Base-by-base conservation (phyloP, 768 basidiomycete genomes). In the Kwoniella heveanensis region DNA sequence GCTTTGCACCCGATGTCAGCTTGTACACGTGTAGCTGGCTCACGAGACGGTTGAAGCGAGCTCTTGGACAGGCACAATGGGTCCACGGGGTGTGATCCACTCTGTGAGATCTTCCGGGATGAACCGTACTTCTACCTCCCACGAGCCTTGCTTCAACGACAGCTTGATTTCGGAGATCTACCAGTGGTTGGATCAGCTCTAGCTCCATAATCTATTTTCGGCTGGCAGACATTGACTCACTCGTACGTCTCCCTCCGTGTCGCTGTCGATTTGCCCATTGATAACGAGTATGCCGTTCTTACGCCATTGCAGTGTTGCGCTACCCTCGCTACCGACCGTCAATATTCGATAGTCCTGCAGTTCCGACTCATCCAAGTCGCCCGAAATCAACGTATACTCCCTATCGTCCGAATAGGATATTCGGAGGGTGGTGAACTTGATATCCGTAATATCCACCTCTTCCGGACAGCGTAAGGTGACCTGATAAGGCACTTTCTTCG, bases 401-500 rank as follows among this genome's bases (percentile, higher is more conserved):
- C 82, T 65, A 21, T 80, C 81, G 52, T 82, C 81, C 5, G 85
- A 84, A 71, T 92, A 88, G 46, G 85, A 79, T 6, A 96, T 82
- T 1, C 81, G 77, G 13, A 93, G 72, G 1, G 84, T 83, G 0
- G 84, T 76, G 70, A 96, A 86, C 0, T 88, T 85, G 17, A 95
- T 80, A 0, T 82, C 81, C 4, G 85, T 83, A 21, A 91, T 82
- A 0, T 82, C 76, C 13, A 85, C 81, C 2, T 80, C 70, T 0
- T 78, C 70, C 0, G 87, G 86, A 0, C 88, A 85, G 1, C 82
- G 79, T 29, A 96, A 74, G 8, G 83, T 81, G 8, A 96, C 70
- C 77, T 97, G 93, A 79, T 91, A 96, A 0, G 90, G 85, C 0
- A 85, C 85, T 2, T 81, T 76, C 65, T 87, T 85, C 10, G 83